Evolutionary conservation across 306 rosid genomes (phyloP).

Genomic region (Leucaena leucocephala): DNA sequence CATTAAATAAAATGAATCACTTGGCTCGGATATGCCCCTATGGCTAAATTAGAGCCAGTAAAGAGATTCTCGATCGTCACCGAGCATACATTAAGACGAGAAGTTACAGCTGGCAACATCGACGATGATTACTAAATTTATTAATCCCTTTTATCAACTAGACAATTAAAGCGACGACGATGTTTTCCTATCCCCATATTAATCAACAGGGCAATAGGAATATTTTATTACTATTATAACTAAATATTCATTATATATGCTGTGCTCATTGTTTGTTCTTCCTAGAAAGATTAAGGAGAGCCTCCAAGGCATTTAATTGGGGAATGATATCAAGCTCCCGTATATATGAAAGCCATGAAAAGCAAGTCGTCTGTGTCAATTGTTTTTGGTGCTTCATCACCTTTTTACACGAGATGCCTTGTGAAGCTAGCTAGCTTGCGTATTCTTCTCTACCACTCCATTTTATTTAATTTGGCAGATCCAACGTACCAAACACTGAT

Average conservation of each 20-base stretch:
- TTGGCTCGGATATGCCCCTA: neutral
- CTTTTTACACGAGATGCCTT: neutral
- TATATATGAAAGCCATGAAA: neutral
- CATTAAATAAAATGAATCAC: neutral
- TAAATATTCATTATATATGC: neutral
- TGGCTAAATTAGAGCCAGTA: neutral
- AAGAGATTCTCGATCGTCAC: neutral
- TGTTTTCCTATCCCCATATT: too few relatives aligned
- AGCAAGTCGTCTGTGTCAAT: neutral
- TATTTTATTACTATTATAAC: neutral
- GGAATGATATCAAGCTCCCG: neutral
- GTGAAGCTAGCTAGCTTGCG: conserved; percentile 9
- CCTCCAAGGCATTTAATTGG: neutral
- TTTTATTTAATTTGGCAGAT: neutral
- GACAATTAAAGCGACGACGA: neutral
- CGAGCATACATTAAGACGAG: neutral
- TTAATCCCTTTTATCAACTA: neutral
- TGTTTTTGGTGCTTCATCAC: neutral
- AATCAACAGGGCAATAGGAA: too few relatives aligned
- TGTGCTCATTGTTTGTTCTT: neutral
- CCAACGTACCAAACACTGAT: neutral
- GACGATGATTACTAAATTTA: neutral
- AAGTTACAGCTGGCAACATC: neutral
- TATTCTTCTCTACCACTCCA: neutral
- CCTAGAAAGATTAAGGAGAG: neutral